phyloP scores from a whole-genome alignment of 116 monocot species.

The Papilionanthe hybrid region DNA sequence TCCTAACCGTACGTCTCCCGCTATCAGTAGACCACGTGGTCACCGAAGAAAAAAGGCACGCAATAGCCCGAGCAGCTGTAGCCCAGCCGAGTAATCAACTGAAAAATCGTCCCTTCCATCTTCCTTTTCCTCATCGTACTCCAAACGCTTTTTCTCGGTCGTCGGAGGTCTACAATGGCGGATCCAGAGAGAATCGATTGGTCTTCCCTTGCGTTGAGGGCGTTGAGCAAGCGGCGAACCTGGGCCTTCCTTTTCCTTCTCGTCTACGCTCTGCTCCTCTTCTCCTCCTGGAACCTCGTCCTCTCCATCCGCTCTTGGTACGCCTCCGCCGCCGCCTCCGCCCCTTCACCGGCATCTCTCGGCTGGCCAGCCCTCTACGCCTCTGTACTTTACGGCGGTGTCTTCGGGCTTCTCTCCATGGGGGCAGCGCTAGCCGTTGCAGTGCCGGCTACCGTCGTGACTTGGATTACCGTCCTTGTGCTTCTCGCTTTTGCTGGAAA shows the following conservation, averaged over 20 bases:
- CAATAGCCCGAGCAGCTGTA: no score
- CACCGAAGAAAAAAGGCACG: no score
- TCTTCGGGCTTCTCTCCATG: conserved; percentile 85
- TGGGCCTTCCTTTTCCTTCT: conserved; percentile 84
- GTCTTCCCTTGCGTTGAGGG: conserved; percentile 20
- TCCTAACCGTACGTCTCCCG: no score
- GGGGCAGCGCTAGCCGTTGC: conserved; percentile 73
- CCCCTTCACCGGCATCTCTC: conserved; percentile 4
- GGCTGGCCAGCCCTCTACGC: conserved; percentile 55
- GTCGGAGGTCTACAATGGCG: conserved; percentile 5
- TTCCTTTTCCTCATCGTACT: no score
- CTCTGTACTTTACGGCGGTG: conserved; percentile 68
- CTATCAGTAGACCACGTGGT: no score
- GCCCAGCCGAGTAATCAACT: no score
- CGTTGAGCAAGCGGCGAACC: conserved; percentile 57
- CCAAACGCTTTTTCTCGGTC: not conserved
- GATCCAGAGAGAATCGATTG: conserved; percentile 15
- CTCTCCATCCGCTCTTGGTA: conserved; percentile 83
- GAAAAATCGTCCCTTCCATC: no score
- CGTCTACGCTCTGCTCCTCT: conserved; percentile 75
- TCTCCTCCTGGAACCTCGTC: conserved; percentile 73
- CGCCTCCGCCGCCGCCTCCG: conserved; percentile 21
- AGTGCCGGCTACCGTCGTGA: conserved; percentile 78
- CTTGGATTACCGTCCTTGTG: conserved; percentile 90
- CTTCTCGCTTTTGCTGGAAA: conserved; percentile 85